Conservation (phyloP, 1,284 basidiomycete species). For the Crucibulum parvulum region DNA sequence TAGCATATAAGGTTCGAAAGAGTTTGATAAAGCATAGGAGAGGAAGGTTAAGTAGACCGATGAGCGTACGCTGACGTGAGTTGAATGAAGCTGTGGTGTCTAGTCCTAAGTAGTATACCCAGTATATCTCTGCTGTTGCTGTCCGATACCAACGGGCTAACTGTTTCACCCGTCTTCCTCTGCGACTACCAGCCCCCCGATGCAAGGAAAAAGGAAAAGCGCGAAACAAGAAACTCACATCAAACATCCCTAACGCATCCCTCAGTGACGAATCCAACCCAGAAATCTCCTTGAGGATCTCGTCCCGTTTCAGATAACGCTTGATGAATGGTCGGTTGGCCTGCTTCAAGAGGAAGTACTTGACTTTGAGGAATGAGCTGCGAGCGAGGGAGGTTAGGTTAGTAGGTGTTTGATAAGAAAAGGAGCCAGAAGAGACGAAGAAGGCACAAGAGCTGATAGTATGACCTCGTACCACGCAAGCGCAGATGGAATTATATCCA, state of each 20-base stretch:
- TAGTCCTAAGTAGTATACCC: too few relatives aligned
- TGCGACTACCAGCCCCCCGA: background rate
- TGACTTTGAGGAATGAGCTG: constrained; percentile 41
- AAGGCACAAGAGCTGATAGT: background rate
- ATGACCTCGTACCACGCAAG: background rate
- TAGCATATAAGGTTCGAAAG: too few relatives aligned
- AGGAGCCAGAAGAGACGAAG: background rate
- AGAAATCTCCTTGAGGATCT: constrained; percentile 50
- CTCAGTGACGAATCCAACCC: constrained; percentile 47
- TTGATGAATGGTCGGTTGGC: constrained; percentile 76
- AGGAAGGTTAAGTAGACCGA: too few relatives aligned
- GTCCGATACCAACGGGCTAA: too few relatives aligned
- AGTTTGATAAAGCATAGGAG: too few relatives aligned
- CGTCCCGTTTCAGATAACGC: constrained; percentile 77
- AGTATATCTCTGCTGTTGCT: too few relatives aligned
- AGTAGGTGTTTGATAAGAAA: background rate
- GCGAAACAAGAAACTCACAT: constrained; percentile 43
- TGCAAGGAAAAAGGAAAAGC: constrained; percentile 6
- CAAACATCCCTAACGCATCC: constrained; percentile 64
- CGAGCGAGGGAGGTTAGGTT: background rate
- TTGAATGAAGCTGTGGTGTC: too few relatives aligned
- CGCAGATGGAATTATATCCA: too few relatives aligned
- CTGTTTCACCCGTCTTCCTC: too few relatives aligned
- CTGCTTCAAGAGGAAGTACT: constrained; percentile 62
- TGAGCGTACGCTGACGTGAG: too few relatives aligned